Evolutionary conservation across 805 yeast genomes (phyloP), one percentile per base, ranked within the genome.

Genomic region (Pachysolen tannophilus): DNA sequence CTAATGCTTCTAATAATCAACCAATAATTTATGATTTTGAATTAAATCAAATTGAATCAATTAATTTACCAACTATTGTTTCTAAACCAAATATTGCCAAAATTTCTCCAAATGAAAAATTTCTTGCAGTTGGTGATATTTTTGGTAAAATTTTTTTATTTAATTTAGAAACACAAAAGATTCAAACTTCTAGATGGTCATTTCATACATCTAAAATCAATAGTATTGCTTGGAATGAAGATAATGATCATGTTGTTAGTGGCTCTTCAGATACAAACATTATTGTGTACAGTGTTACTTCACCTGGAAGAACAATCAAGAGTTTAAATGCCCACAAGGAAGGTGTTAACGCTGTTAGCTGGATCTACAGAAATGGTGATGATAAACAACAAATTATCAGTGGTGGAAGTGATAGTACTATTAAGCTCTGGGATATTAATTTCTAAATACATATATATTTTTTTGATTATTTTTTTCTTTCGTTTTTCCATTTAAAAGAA

Each of bases 141-240:
- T 66, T 81, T 35, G 98, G 98, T 23, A 92, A 90, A 55, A 85
- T 87, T 44, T 59, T 79, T n/a, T 65, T 88, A 25, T 86, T 75
- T 57, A 68, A 75, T 43, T 53, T 76, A 6, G 55, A 53, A 2
- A 77, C 75, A 26, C 71, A 63, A 33, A 45, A 69, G 3, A 60
- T 84, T 6, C 69, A 78, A 25, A 86, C 97, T 2, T 75, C 94
- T 0, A 74, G 97, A 53, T 92, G 99, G 99, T 80, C 94, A 0
- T 90, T 85, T 76, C 97, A 92, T 55, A 83, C 88, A 2, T 80
- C 95, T 38, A 77, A 72, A 37, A 81, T 92, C 43, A 76, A 75
- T 39, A 71, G 78, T 20, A 82, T 92, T 32, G 57, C 75, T 17
- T 92, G 97, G 98, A 72, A 78, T 30, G 62, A 62, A 8, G 87